Conservation (phyloP, 306 rosid species). For the Rosa persica region DNA sequence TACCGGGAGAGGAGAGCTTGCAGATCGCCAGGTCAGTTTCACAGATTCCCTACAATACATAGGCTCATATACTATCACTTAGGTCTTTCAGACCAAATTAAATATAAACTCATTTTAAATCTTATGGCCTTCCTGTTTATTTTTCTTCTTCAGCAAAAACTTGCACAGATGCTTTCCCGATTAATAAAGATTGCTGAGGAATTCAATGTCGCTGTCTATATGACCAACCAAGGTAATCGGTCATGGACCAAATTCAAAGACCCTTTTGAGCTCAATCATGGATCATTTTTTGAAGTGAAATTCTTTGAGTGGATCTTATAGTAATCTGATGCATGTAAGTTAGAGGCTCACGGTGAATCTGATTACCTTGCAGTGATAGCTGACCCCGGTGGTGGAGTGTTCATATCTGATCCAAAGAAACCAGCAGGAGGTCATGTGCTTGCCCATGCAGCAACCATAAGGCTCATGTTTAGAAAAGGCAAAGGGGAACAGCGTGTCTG, state of each 20-base stretch:
- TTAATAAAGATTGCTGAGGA: constrained; percentile 78
- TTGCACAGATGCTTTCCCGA: constrained; percentile 93
- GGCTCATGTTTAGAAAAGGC: constrained; percentile 91
- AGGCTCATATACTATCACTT: no score
- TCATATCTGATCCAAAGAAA: constrained; percentile 90
- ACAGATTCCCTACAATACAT: background rate
- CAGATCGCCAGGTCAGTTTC: constrained; percentile 83
- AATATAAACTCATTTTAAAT: no score
- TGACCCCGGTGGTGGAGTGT: constrained; percentile 92
- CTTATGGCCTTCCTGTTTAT: background rate
- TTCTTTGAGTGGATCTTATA: no score
- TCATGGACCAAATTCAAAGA: background rate
- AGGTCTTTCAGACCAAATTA: no score
- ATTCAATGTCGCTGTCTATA: constrained; percentile 58
- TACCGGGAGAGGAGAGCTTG: constrained; percentile 95
- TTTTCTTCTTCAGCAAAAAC: constrained; percentile 61
- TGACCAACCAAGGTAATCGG: constrained; percentile 88
- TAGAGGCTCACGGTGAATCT: constrained; percentile 7
- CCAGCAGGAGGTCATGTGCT: constrained; percentile 96
- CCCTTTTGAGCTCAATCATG: background rate
- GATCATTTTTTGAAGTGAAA: no score
- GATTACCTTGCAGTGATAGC: constrained; percentile 62
- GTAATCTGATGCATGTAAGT: no score
- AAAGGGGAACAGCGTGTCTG: constrained; percentile 95
- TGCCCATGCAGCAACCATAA: constrained; percentile 90